Base-by-base conservation (phyloP, 441 rosid species). In the Corymbia citriodora region DNA sequence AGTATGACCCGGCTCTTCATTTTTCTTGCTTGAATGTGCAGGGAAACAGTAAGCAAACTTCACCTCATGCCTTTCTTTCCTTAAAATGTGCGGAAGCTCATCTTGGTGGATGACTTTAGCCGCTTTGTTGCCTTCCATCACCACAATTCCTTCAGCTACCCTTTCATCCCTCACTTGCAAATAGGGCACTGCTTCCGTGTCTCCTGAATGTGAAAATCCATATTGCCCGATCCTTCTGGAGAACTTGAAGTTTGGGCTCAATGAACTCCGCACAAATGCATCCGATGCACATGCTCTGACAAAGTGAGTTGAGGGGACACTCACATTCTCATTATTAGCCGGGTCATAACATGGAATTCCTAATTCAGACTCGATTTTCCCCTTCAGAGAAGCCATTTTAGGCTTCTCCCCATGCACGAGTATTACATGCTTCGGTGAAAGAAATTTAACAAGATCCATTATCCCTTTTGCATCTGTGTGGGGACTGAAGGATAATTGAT, bases 361-460 rank as follows among this genome's bases (percentile, higher is more conserved):
- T 90, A 97, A 91, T 92, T 97, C 99, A 54, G 96, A 94, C 90
- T 96, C 92, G 55, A 98, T 95, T 93, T 89, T 96, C 68, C 94
- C 96, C 91, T 95, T 97, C 10, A 97, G 96, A 90, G 93, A 63
- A 93, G 93, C 94, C 99, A 98, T 97, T 92, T 95, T 95, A 9
- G 97, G 99, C 92, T 95, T 96, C 94, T 98, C 99, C 6, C 99
- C 99, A 40, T 98, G 99, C 87, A 98, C 96, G 31, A 98, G 96
- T 88, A 98, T 94, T 90, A 95, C 97, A 87, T 96, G 94, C 93
- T 95, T 95, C 3, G 99, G 99, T 36, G 96, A 94, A 49, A 97
- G 99, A 93, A 96, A 97, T 91, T 92, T 96, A 25, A 94, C 94
- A 65, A 97, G 99, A 95, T 98, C 99, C 98, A 97, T 96, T 85